Conservation (phyloP, 2,329 filamentous ascomycete species). For the Sporothrix variecibatus region DNA sequence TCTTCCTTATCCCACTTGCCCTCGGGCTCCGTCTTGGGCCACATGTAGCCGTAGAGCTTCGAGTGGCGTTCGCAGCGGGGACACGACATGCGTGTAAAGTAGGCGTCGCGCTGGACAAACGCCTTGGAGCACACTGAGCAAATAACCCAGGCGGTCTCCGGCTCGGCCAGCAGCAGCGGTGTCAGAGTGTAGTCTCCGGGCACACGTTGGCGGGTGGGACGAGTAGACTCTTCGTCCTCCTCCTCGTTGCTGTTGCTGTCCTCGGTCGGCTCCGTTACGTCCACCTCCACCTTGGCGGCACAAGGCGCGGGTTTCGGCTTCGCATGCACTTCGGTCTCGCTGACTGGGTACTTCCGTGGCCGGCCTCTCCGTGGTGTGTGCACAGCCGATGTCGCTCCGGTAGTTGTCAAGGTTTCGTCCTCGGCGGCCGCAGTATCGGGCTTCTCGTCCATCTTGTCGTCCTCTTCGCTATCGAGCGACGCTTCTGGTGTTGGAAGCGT, state of each 20-base stretch:
- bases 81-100: slow-evolving; percentile 81
- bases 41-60: slow-evolving; percentile 90
- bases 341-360: slow-evolving; percentile 14
- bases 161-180: slow-evolving; percentile 70
- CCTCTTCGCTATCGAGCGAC: slow-evolving; percentile 18
- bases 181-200: slow-evolving; percentile 85
- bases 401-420: not conserved
- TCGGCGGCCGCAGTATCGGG: not conserved
- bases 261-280: not conserved
- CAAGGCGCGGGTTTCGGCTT: not conserved
- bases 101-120: slow-evolving; percentile 88
- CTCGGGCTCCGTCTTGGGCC: slow-evolving; percentile 90
- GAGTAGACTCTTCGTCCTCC: not conserved
- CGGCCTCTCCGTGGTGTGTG: slow-evolving; percentile 7
- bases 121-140: slow-evolving; percentile 80
- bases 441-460: slow-evolving; percentile 6
- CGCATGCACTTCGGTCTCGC: not conserved
- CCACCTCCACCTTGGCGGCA: not conserved
- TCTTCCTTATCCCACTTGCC: slow-evolving; percentile 72
- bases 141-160: slow-evolving; percentile 79
- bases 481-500: slow-evolving; percentile 28
- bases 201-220: slow-evolving; percentile 44
- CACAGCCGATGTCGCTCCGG: not conserved
- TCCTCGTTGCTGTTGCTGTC: not conserved
- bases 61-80: slow-evolving; percentile 93